Base-by-base conservation (phyloP, 495 filamentous ascomycete species). In the Aspergillus funiculosus region DNA sequence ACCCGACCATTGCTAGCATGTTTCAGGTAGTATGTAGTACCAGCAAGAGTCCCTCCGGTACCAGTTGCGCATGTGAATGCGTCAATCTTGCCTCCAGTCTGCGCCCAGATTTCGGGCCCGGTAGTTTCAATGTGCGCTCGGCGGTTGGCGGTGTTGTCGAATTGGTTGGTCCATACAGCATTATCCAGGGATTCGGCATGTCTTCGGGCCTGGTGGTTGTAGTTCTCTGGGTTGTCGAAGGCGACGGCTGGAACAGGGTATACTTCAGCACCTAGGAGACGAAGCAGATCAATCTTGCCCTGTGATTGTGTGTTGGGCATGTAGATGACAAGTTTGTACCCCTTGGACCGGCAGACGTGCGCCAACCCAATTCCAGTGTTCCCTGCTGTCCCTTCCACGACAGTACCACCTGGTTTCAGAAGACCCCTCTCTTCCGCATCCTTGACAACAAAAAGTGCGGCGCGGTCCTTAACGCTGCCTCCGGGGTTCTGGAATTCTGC, bases 301-400 rank as follows among this genome's bases (percentile, higher is more conserved):
- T 94, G 92, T 30, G 89, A 94, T 67, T 98, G 92, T 29, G 92
- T 97, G 73, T 98, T 83, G 55, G 92, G 92, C 92, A 98, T 98
- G 77, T 97, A 98, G 59, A 98, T 98, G 42, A 96, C 89, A 15
- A 94, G 79, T 59, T 84, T 80, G 76, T 98, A 97, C 19, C 92
- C 94, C 59, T 86, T 87, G 19, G 84, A 86, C 31, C 92, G 82
- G 64, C 92, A 98, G 18, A 98, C 92, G 66, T 98, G 92, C 31
- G 92, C 92, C 11, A 98, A 82, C 5, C 92, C 92, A 67, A 98
- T 98, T 31, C 92, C 92, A 8, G 92, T 98, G 72, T 98, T 98
- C 25, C 92, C 92, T 1, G 92, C 92, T 1, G 92, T 98, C 25
- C 92, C 92, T 61, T 98, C 92, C 15, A 98, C 85, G 2, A 98